Base-by-base conservation (phyloP, 352 stramenopile species). In the Vaucheria bursata region DNA sequence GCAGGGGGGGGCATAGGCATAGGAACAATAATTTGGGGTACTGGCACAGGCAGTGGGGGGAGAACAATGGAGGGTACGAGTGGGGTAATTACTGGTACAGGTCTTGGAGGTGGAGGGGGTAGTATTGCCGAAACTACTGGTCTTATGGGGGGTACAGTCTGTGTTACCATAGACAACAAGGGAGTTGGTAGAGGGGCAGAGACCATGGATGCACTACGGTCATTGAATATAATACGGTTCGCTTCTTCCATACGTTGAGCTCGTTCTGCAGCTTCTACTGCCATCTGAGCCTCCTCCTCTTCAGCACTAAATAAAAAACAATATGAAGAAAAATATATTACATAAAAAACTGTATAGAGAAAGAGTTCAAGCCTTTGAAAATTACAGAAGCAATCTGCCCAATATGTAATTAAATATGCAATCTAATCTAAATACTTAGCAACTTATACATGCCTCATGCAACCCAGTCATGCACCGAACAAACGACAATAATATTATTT, bases 181-280 rank as follows among this genome's bases (percentile, higher is more conserved):
- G 76, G 76, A 39, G 75, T 35, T 1, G 76, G 76, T 6, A 72
- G 76, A n/a, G 68, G 68, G n/a, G 68, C 68, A 25, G 68, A n/a
- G 65, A 50, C 31, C 67, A 78, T 59, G 4, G 66, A 25, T 33
- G 29, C 52, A 32, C 8, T n/a, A 74, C 78, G 18, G 78, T 83
- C 78, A 70, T 81, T 53, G 66, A 69, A 83, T 12, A 79, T 75
- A 3, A 83, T 69, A 12, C 78, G 71, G 6, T 78, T 83, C 3
- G 69, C 73, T 31, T 83, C 78, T 34, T 83, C 78, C 38, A 73
- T 74, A 34, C 78, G 78, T 12, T 71, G 75, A 36, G 66, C 65
- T 25, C 72, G 71, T 32, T 68, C 64, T 6, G 77, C 67, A 5
- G 71, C 77, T 34, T 83, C 78, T 31, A 70, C 67, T 1, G 68